phyloP scores from a whole-genome alignment of 208 protist species.

The Lotmaria passim region DNA sequence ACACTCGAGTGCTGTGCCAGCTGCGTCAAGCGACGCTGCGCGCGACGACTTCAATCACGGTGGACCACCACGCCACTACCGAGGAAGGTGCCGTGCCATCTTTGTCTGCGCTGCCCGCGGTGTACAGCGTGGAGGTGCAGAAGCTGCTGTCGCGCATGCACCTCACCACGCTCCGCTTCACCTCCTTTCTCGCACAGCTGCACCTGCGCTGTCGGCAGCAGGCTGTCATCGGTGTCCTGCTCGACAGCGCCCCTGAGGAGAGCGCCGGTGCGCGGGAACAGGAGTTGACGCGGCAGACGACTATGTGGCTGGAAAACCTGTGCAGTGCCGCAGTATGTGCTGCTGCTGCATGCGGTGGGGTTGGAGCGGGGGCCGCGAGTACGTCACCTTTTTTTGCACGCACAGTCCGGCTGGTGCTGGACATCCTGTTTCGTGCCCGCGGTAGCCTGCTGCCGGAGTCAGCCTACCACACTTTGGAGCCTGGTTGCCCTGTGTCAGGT shows the following conservation, averaged over 20 bases:
- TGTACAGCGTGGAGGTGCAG: slow-evolving; percentile 19
- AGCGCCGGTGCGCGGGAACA: slow-evolving; percentile 15
- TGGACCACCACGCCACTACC: too few species aligned
- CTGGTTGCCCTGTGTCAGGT: not conserved
- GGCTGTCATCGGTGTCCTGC: slow-evolving; percentile 16
- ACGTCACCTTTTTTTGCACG: slow-evolving; percentile 18
- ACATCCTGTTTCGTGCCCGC: slow-evolving; percentile 17
- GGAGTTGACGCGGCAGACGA: slow-evolving; percentile 20
- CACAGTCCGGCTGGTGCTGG: slow-evolving; percentile 23
- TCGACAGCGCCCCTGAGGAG: slow-evolving; percentile 20
- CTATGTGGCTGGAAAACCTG: slow-evolving; percentile 14
- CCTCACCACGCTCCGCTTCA: slow-evolving; percentile 32
- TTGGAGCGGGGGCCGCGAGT: not conserved
- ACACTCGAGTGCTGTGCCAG: slow-evolving; percentile 18
- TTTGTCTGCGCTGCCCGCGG: not conserved
- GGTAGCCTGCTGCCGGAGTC: slow-evolving; percentile 27
- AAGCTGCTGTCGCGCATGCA: slow-evolving; percentile 27
- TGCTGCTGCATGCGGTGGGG: too few species aligned
- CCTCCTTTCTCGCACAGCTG: slow-evolving; percentile 27
- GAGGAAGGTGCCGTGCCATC: not conserved
- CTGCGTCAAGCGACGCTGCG: slow-evolving; percentile 6
- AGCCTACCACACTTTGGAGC: slow-evolving; percentile 18
- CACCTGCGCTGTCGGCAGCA: slow-evolving; percentile 33
- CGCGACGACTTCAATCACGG: not conserved
- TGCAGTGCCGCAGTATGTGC: slow-evolving; percentile 8